phyloP scores from a whole-genome alignment of 257 asterid species.

The Solanum arcanum region DNA sequence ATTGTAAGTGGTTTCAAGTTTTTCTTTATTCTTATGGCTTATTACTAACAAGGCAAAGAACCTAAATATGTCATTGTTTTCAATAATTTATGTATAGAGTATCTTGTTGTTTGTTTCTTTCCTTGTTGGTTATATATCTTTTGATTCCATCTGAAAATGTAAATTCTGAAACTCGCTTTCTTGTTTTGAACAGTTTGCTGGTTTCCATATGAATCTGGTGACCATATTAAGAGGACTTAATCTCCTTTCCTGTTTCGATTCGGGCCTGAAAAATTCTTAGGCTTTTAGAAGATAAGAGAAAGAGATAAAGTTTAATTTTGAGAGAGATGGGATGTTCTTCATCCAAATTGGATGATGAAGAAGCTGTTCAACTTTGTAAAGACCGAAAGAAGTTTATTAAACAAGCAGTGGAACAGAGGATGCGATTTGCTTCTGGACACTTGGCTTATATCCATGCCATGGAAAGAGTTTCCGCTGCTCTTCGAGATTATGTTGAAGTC shows the following conservation, averaged over 20 bases:
- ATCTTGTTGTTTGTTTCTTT: background rate
- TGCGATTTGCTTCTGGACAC: conserved; percentile 72
- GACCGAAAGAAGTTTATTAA: conserved; percentile 80
- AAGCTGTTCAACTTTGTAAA: conserved; percentile 77
- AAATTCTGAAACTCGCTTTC: background rate
- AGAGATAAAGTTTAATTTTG: background rate
- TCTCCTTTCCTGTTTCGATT: conserved; percentile 32
- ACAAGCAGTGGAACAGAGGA: conserved; percentile 80
- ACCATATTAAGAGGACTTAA: conserved; percentile 19
- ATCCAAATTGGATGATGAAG: conserved; percentile 91
- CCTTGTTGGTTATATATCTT: conserved; percentile 1
- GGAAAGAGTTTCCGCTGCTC: conserved; percentile 81
- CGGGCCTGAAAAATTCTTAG: conserved; percentile 38
- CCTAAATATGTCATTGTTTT: background rate
- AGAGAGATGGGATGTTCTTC: conserved; percentile 87
- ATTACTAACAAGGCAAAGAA: background rate
- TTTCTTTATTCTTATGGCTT: background rate
- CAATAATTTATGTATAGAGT: background rate
- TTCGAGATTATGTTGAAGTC: conserved; percentile 71
- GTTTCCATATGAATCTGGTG: conserved; percentile 42
- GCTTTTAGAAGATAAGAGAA: background rate
- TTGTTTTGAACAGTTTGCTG: conserved; percentile 1
- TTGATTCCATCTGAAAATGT: conserved; percentile 5
- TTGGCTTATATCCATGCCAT: conserved; percentile 73
- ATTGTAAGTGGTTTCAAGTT: background rate